Percentiles rank a stretch among this genome's conserved stretches.
These are phyloP conservation scores for Albugo candida DNA, from an alignment of 352 stramenopile genomes.

Conservation along the genomic window DNA sequence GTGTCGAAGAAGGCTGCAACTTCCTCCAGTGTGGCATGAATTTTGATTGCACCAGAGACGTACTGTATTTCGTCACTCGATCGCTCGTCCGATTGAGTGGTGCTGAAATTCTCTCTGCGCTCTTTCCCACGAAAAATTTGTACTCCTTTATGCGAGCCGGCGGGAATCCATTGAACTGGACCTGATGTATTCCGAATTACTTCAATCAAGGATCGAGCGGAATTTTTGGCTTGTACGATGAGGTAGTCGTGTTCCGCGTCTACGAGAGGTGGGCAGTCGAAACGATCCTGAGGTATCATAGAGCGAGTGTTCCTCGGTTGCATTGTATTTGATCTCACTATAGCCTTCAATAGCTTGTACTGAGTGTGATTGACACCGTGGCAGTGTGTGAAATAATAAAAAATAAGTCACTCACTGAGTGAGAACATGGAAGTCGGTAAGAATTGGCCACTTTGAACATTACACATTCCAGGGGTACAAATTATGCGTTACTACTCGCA, in stretches of 20 bases:
- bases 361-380: too few relatives aligned
- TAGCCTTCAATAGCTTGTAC: too few relatives aligned
- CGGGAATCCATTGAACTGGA: constrained; percentile 31
- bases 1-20: constrained; percentile 46
- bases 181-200: constrained; percentile 32
- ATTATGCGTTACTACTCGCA: too few relatives aligned
- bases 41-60: constrained; percentile 27
- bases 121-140: constrained; percentile 60
- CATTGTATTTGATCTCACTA: too few relatives aligned
- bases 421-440: too few relatives aligned
- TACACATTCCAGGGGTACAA: too few relatives aligned
- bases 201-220: constrained; percentile 33
- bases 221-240: not conserved
- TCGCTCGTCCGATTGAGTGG: constrained; percentile 1
- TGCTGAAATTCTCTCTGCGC: not conserved
- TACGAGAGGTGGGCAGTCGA: not conserved
- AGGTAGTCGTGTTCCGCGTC: not conserved
- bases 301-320: too few relatives aligned
- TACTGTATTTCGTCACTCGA: constrained; percentile 7
- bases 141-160: constrained; percentile 29
- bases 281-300: not conserved
- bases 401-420: too few relatives aligned
- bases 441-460: too few relatives aligned
- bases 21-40: constrained; percentile 42
- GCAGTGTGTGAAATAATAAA: too few relatives aligned